A percentile compares a stretch with the other conserved stretches of the same genome.
phyloP scores from a whole-genome alignment of 1,139 yeast species.

The Suhomyces coccinellae region DNA sequence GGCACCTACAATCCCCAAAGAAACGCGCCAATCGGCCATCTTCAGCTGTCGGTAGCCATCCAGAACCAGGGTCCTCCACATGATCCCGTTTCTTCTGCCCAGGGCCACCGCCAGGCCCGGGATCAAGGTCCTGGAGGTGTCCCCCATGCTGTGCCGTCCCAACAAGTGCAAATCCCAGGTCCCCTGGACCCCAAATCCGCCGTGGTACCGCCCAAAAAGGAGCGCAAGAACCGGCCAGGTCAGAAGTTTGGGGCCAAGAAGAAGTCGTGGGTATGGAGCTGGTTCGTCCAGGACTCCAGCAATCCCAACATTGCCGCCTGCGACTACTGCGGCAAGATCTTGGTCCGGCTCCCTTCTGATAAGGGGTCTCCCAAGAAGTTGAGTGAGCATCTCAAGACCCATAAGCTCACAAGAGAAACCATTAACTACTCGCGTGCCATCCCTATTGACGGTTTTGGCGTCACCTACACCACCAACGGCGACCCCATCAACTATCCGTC shows the following conservation, averaged over 20 bases:
- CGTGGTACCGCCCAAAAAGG: constrained; percentile 19
- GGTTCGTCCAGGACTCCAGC: constrained; percentile 53
- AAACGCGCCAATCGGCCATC: constrained; percentile 11
- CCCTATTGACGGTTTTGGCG: constrained; percentile 43
- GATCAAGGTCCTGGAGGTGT: neutral
- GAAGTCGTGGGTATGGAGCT: constrained; percentile 63
- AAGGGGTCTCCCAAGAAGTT: constrained; percentile 62
- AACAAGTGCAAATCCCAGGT: constrained; percentile 7
- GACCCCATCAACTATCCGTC: constrained; percentile 23
- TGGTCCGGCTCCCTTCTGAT: constrained; percentile 50
- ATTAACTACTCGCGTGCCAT: constrained; percentile 37
- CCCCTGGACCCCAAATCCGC: constrained; percentile 6
- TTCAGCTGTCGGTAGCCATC: constrained; percentile 13
- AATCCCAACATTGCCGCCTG: constrained; percentile 56
- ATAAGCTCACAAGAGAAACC: constrained; percentile 44
- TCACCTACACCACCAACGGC: constrained; percentile 33
- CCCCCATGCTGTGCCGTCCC: neutral
- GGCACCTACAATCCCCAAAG: constrained; percentile 14
- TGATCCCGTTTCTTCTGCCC: constrained; percentile 11
- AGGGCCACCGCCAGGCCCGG: constrained; percentile 13
- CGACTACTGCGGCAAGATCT: constrained; percentile 52
- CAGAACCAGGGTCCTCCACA: constrained; percentile 7
- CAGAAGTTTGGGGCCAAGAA: constrained; percentile 56
- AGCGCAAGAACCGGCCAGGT: constrained; percentile 33
- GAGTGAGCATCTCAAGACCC: constrained; percentile 57